Base-by-base conservation (phyloP, 1,139 yeast species). In the Trichomonascaceae sp. region DNA sequence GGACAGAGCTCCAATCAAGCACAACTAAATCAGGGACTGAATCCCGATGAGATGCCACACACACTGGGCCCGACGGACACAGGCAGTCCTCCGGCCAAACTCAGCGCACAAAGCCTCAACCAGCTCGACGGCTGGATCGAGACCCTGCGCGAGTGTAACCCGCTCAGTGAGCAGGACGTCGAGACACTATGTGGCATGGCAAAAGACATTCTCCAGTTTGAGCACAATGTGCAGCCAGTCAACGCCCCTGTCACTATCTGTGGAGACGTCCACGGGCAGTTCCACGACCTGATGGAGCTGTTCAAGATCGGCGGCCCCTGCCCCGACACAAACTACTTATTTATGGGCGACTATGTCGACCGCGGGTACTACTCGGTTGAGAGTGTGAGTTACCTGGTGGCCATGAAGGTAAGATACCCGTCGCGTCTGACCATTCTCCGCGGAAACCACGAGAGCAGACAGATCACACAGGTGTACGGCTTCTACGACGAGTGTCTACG, bases 241-340 rank as follows among this genome's bases (percentile, higher is more conserved):
- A 82, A 78, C 47, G 92, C 94, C 1, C 98, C 98, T 3, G 95
- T 84, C 32, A 87, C 97, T n/a, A 82, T 89, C 33, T 92, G 98
- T 62, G 99, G 99, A 36, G 97, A 89, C 56, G 89, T 89, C 28
- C 98, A 89, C 55, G 98, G 98, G 13, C 98, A 89, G 59, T 71
- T 89, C 43, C 97, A 92, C 59, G 98, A 89, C 59, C 62, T 89
- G 43, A 65, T 89, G 57, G 93, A 93, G 42, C 65, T 89, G 35
- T 87, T 89, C 61, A 65, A 67, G 37, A 76, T 82, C 47, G 95
- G 95, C 5, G 97, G 97, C 4, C 80, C 81, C 34, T 77, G 89
- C 47, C 94, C 94, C 1, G 75, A 71, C 54, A 71, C 93, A 32
- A 74, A 79, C 63, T 77, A 85, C 56, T 61, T 80, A 43, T 81